phyloP scores from a whole-genome alignment of 1,139 yeast genomes.

The Lodderomyces pseudojiufengensis region DNA sequence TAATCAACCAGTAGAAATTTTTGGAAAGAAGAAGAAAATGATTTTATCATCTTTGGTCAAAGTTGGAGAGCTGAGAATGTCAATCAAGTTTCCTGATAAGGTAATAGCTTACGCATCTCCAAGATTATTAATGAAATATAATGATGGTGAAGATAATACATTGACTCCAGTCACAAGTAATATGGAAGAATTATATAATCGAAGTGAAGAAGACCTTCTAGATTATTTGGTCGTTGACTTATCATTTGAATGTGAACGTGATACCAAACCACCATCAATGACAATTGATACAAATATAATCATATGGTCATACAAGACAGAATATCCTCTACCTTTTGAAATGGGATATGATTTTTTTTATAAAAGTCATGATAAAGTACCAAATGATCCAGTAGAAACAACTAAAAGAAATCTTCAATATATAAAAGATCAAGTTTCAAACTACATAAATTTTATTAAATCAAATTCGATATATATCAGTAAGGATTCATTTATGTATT shows the following conservation, averaged over 20 bases:
- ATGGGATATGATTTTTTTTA: slow-evolving; percentile 44
- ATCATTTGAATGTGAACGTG: slow-evolving; percentile 16
- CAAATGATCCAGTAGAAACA: slow-evolving; percentile 27
- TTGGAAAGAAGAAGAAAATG: slow-evolving; percentile 39
- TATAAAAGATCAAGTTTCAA: slow-evolving; percentile 33
- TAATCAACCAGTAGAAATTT: slow-evolving; percentile 19
- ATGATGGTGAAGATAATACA: slow-evolving; percentile 18
- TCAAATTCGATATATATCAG: slow-evolving; percentile 32
- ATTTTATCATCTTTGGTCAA: slow-evolving; percentile 33
- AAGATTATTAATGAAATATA: slow-evolving; percentile 36
- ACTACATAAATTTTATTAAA: slow-evolving; percentile 34
- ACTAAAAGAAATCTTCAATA: slow-evolving; percentile 36
- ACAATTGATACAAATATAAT: slow-evolving; percentile 36
- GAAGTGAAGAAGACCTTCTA: slow-evolving; percentile 22
- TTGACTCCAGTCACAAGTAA: slow-evolving; percentile 18
- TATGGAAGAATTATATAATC: slow-evolving; percentile 32
- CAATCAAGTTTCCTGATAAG: slow-evolving; percentile 32
- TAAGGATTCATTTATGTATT: slow-evolving; percentile 32
- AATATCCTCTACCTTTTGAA: slow-evolving; percentile 40
- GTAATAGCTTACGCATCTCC: slow-evolving; percentile 41
- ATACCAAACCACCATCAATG: slow-evolving; percentile 30
- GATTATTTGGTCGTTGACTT: slow-evolving; percentile 26
- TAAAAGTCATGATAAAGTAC: slow-evolving; percentile 3
- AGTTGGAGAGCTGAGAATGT: slow-evolving; percentile 35
- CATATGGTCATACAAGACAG: slow-evolving; percentile 42